Base-by-base conservation (phyloP, 257 asterid species). In the Henckelia pumila region DNA sequence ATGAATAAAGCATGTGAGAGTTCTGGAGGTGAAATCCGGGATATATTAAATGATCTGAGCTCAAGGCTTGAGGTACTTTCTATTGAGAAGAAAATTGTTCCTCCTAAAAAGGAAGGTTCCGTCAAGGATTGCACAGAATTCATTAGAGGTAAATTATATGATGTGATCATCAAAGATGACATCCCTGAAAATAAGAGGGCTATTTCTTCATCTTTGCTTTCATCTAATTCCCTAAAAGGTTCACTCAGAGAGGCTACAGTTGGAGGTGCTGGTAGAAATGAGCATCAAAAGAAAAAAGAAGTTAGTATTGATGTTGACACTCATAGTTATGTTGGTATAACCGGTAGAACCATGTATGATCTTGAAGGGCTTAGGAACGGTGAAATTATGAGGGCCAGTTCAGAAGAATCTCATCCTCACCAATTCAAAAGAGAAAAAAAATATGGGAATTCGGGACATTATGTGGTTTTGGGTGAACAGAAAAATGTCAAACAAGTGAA, bases 31-130 rank as follows among this genome's bases (percentile, higher is more conserved):
- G 96, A 89, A 75, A 92, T 89, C 62, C 80, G 82, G 84, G 97
- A 88, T 77, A 84, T 92, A 73, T 86, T 89, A 60, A 77, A 84
- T 71, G 96, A 89, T 63, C 81, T 89, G 74, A 92, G 76, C 77
- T 83, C 94, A 26, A 92, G 79, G 79, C 84, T 92, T 76, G 97
- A 88, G 66, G 56, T 78, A 72, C 86, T 89, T 49, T 88, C 96
- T 33, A 85, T 92, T 71, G 89, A 89, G 83, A 92, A 80, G 88
- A 88, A 64, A 74, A 68, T 73, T 75, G 75, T 70, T 52, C 86
- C 86, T 20, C 87, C 87, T 20, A 85, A 79, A 71, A 82, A 71
- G 56, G 71, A 57, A 55, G 83, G 75, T 63, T 14, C 33, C 20
- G 59, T 9, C 21, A 73, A 77, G 66, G 81, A 73, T 63, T 71